These are phyloP conservation scores for Myriosclerotinia duriaeana DNA, from an alignment of 2,329 filamentous ascomycete genomes.

Conservation along the genomic window DNA sequence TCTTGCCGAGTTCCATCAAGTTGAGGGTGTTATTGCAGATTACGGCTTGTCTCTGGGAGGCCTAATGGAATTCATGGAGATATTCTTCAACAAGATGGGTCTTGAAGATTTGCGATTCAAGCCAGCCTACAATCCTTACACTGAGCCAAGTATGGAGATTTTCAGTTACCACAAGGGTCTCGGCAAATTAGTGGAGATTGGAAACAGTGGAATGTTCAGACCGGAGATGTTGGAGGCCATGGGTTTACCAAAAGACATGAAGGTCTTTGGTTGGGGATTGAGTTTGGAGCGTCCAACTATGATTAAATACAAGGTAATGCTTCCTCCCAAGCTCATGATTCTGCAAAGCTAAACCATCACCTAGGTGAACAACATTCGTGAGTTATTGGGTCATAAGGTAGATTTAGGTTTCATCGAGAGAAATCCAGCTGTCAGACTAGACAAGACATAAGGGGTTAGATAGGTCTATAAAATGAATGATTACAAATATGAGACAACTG, in stretches of 20 bases:
- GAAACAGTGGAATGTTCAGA: constrained; percentile 98
- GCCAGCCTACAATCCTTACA: constrained; percentile 94
- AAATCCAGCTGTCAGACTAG: constrained; percentile 83
- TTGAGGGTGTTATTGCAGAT: constrained; percentile 97
- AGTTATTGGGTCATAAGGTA: constrained; percentile 81
- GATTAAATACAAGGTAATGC: constrained; percentile 46
- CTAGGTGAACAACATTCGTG: constrained; percentile 56
- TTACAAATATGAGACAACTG: constrained; percentile 10
- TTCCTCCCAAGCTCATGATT: too few species aligned
- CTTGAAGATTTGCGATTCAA: constrained; percentile 88
- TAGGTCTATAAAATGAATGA: constrained; percentile 10
- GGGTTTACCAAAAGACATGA: constrained; percentile 87
- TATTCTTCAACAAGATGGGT: constrained; percentile 96
- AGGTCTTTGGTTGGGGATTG: constrained; percentile 92
- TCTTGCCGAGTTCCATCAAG: constrained; percentile 96
- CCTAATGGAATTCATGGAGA: constrained; percentile 89
- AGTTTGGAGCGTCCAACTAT: constrained; percentile 93
- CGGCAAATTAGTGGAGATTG: constrained; percentile 92
- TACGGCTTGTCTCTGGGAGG: constrained; percentile 90
- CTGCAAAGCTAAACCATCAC: constrained; percentile 25
- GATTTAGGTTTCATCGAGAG: constrained; percentile 89
- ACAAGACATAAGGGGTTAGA: constrained; percentile 36
- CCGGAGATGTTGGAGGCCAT: constrained; percentile 96
- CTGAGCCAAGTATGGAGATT: constrained; percentile 96
- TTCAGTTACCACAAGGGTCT: constrained; percentile 92